Base-by-base conservation (phyloP, 1,284 basidiomycete genomes). In the Ustilago curta region DNA sequence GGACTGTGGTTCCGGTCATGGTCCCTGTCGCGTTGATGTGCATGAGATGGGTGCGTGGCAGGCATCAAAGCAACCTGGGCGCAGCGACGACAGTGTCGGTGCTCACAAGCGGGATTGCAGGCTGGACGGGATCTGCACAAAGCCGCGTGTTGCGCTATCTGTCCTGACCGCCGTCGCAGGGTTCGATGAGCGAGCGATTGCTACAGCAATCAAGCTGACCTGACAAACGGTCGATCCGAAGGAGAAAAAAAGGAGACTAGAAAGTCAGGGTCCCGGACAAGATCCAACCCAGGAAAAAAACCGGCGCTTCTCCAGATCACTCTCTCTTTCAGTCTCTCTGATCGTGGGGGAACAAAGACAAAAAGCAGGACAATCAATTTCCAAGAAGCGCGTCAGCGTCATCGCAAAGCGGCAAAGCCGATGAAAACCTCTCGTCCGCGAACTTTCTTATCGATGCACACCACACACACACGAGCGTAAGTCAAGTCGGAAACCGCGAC, bases 381-480 rank as follows among this genome's bases (percentile, higher is more conserved):
- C 35, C 18, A 16, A 27, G 25, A 55, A 55, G 42, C 43, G 43
- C 43, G 53, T 45, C 53, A 35, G 21, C 53, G 43, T 55, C 53
- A 55, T 31, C 53, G 23, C 9, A 27, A 18, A 27, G 23, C 53
- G 35, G 35, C 35, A 9, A 37, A 37, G 35, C 35, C 14, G 12
- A 9, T 14, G 35, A 37, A 37, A 37, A 12, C 35, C 12, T 37
- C 14, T 6, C 40, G n/a, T n/a, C 31, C 12, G 35, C 40, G 40
- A 59, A 67, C 52, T 67, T 59, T 57, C 64, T 60, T 67, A 67
- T 67, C 64, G 64, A 67, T 60, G 48, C 53, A 12, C 45, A 48
- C 14, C 44, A 31, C 29, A 47, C 25, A 9, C 14, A n/a, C 25
- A 14, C 14, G 14, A 37, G 35, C 29, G 45, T 47, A 25, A 47